Conservation (phyloP, 2,329 filamentous ascomycete genomes). For the Sordariomycetes sp. region DNA sequence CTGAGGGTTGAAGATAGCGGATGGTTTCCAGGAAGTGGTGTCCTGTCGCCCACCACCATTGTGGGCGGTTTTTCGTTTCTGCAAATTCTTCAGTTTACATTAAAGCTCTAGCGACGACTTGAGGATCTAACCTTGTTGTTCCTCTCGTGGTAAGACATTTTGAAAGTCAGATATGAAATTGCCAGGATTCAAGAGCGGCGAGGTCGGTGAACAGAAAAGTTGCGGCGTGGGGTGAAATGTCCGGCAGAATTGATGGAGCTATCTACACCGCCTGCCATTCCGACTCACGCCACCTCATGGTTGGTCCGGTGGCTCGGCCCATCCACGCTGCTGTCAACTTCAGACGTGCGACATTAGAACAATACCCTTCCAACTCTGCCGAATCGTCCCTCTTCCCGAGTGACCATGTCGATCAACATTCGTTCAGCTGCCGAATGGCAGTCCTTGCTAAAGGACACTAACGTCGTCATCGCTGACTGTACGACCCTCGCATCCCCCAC, state of each 20-base stretch:
- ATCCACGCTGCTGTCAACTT: conserved; percentile 2
- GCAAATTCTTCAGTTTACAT: background rate
- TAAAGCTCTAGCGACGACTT: background rate
- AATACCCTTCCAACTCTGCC: background rate
- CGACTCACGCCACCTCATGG: conserved; percentile 3
- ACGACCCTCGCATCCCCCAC: conserved; percentile 21
- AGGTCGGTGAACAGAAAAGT: conserved; percentile 4
- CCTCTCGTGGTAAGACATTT: conserved; percentile 22
- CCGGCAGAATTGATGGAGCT: conserved; percentile 5
- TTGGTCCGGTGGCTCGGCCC: conserved; percentile 10
- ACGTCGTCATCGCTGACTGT: conserved; percentile 87
- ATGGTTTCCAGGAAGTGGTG: conserved; percentile 51
- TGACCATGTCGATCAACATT: conserved; percentile 46
- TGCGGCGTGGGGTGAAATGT: conserved; percentile 1
- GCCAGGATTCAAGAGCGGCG: background rate
- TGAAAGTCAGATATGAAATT: no score
- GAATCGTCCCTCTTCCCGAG: conserved; percentile 11
- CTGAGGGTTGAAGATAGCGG: conserved; percentile 57
- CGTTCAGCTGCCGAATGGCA: conserved; percentile 63
- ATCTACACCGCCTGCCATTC: conserved; percentile 6
- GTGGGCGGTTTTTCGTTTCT: conserved; percentile 43
- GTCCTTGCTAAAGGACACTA: conserved; percentile 60
- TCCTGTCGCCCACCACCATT: conserved; percentile 27
- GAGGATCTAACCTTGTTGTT: conserved; percentile 17
- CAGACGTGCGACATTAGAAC: no score